A percentile compares a stretch with the other conserved stretches of the same genome.
phyloP scores from a whole-genome alignment of 169 alveolate species.

The Babesia sp. region DNA sequence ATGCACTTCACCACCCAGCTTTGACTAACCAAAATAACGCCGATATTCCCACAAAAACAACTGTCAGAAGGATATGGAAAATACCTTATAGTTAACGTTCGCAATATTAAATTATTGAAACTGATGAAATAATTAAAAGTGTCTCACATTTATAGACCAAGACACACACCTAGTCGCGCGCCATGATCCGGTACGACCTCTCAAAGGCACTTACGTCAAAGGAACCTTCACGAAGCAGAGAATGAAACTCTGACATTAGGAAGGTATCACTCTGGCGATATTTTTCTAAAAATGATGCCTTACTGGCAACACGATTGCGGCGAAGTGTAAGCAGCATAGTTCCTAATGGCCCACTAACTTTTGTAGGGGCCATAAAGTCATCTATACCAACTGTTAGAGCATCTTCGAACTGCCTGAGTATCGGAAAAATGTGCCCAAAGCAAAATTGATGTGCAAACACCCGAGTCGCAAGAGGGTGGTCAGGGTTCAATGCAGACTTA shows the following conservation, averaged over 20 bases:
- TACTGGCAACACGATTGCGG: slow-evolving; percentile 5
- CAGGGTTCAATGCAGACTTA: slow-evolving; percentile 6
- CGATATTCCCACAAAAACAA: no score
- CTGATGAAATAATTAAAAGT: no score
- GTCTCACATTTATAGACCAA: no score
- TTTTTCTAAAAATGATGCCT: slow-evolving; percentile 8
- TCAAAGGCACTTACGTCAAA: background rate
- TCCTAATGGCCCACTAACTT: slow-evolving; percentile 7
- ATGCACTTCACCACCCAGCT: no score
- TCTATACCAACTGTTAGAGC: background rate
- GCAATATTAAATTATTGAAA: no score
- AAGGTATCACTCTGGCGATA: background rate
- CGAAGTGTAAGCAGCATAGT: slow-evolving; percentile 15
- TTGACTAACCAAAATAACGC: no score
- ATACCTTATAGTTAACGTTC: no score
- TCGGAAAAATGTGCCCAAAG: slow-evolving; percentile 39
- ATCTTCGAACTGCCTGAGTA: background rate
- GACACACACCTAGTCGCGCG: slow-evolving; percentile 10
- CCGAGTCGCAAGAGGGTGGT: slow-evolving; percentile 55
- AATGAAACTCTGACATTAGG: slow-evolving; percentile 17
- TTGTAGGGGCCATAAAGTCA: slow-evolving; percentile 41
- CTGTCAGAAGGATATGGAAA: no score
- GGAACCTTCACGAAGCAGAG: background rate
- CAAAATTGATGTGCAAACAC: slow-evolving; percentile 60
- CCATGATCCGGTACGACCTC: background rate